These are phyloP conservation scores for Chenopodium formosanum DNA, from an alignment of 148 eudicot genomes.

Conservation along the genomic window DNA sequence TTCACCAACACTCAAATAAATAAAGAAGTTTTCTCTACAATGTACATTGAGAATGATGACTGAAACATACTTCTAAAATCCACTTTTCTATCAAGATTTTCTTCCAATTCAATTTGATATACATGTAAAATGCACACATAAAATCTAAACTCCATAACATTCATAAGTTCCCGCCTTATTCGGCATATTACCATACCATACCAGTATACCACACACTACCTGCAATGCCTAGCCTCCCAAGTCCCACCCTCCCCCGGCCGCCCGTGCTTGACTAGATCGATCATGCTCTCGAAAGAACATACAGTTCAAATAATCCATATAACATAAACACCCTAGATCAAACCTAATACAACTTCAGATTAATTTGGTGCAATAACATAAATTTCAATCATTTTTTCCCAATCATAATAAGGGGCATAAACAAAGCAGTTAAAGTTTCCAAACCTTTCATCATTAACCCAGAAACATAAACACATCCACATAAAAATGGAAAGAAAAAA, in stretches of 20 bases:
- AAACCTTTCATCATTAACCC: background rate
- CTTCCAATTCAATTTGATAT: background rate
- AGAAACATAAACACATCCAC: background rate
- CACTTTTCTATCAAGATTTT: background rate
- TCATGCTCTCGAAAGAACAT: background rate
- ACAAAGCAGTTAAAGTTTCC: background rate
- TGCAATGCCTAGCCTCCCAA: background rate
- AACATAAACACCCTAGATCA: background rate
- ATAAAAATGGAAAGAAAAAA: background rate
- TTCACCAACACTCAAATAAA: background rate
- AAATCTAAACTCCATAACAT: background rate
- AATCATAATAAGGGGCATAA: background rate
- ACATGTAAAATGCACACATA: background rate
- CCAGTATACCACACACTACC: background rate
- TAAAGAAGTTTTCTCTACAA: background rate
- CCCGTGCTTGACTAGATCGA: background rate
- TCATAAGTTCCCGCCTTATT: background rate
- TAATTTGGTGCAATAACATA: background rate
- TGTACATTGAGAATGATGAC: background rate
- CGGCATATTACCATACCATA: background rate
- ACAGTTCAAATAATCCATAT: background rate
- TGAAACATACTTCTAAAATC: background rate
- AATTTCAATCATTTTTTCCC: slow-evolving; percentile 3
- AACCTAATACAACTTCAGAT: background rate
- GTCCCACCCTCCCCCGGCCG: background rate